Percentiles rank a stretch among this genome's conserved stretches.
Conservation (phyloP, 257 asterid species). For the Primulina huaijiensis region DNA sequence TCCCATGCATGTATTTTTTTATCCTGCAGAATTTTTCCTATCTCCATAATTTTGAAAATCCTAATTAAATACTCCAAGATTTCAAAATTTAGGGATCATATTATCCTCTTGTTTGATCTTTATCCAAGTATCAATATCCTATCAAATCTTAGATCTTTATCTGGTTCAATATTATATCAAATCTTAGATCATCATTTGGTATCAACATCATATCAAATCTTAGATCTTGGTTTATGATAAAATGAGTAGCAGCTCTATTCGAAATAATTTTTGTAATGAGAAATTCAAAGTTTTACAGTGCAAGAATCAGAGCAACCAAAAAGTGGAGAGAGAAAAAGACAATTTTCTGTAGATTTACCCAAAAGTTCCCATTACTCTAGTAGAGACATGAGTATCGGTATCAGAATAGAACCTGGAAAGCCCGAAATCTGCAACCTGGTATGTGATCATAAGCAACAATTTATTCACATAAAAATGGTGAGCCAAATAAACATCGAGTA, state of each 20-base stretch:
- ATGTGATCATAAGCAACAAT: conserved; percentile 12
- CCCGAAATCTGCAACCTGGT: conserved; percentile 95
- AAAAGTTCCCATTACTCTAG: conserved; percentile 95
- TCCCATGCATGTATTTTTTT: no score
- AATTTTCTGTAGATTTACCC: conserved; percentile 50
- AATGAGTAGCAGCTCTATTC: conserved; percentile 8
- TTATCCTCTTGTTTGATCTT: no score
- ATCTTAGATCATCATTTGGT: no score
- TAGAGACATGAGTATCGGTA: conserved; percentile 84
- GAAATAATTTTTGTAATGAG: neutral
- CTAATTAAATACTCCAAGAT: no score
- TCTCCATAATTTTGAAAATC: no score
- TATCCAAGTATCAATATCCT: no score
- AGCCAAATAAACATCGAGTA: neutral
- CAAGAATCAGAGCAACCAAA: conserved; percentile 8
- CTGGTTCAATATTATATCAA: no score
- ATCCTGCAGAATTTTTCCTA: no score
- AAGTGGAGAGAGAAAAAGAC: conserved; percentile 6
- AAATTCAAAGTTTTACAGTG: conserved; percentile 16
- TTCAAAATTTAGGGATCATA: no score
- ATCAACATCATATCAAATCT: no score
- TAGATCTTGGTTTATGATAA: no score
- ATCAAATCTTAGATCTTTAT: no score
- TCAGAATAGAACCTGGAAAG: conserved; percentile 82
- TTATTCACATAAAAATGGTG: conserved; percentile 1